phyloP scores from a whole-genome alignment of 2,329 filamentous ascomycete genomes.

The Rhytidhysteron rufulum region DNA sequence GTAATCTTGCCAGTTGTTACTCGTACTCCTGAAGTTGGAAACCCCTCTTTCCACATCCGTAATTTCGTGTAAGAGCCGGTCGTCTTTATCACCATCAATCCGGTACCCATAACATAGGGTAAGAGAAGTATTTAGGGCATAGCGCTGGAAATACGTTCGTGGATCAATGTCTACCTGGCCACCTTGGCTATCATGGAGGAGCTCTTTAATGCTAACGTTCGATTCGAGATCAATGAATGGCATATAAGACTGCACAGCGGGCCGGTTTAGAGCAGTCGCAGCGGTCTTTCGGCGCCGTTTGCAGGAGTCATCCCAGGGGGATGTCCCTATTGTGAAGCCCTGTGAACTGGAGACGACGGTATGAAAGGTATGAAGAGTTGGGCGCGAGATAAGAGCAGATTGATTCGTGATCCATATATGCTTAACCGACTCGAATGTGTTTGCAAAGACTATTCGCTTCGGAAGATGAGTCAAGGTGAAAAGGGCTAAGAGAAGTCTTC shows the following conservation, averaged over 20 bases:
- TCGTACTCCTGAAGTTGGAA: conserved; percentile 72
- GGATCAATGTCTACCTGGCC: conserved; percentile 66
- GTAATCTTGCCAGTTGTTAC: conserved; percentile 83
- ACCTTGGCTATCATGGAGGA: conserved; percentile 60
- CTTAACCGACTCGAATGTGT: conserved; percentile 70
- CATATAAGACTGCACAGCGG: conserved; percentile 74
- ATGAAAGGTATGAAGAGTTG: conserved; percentile 77
- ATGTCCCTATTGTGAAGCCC: conserved; percentile 79
- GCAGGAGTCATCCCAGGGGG: conserved; percentile 78
- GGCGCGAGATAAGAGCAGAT: conserved; percentile 71
- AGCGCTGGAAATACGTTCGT: conserved; percentile 68
- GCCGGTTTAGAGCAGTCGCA: conserved; percentile 72
- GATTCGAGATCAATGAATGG: conserved; percentile 78
- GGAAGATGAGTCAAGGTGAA: too few species aligned
- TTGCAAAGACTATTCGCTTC: conserved; percentile 70
- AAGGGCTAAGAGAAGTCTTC: too few species aligned
- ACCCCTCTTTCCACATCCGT: conserved; percentile 71
- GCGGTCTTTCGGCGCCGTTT: conserved; percentile 74
- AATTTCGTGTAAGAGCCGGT: conserved; percentile 68
- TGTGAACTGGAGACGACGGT: conserved; percentile 72
- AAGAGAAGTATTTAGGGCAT: conserved; percentile 71
- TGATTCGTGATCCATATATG: conserved; percentile 77
- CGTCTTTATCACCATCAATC: conserved; percentile 66
- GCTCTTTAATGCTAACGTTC: conserved; percentile 66
- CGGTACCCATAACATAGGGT: conserved; percentile 77